A percentile compares a stretch with the other conserved stretches of the same genome.
phyloP scores from a whole-genome alignment of 1,139 yeast genomes.

The Debaryomyces subglobosus region DNA sequence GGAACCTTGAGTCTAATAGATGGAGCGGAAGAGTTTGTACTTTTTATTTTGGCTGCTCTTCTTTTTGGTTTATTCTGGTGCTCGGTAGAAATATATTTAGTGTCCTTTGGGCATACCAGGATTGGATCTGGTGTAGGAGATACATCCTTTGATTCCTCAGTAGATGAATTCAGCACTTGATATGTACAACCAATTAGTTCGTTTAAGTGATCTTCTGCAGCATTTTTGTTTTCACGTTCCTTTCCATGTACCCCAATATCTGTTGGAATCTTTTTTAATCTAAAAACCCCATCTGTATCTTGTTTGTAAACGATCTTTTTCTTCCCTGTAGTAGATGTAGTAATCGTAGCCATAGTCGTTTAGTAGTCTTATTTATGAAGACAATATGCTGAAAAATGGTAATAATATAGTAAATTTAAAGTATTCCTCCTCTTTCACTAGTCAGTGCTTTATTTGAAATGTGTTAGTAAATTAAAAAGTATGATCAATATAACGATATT shows the following conservation, averaged over 20 bases:
- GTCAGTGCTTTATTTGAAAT: not conserved
- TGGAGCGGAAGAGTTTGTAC: not conserved
- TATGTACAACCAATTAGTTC: slow-evolving; percentile 34
- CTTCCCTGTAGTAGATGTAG: slow-evolving; percentile 18
- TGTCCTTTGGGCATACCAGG: not conserved
- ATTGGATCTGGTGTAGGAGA: not conserved
- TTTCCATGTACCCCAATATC: slow-evolving; percentile 12
- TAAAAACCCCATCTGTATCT: slow-evolving; percentile 46
- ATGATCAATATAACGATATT: not conserved
- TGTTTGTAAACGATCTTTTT: slow-evolving; percentile 43
- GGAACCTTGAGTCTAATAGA: not conserved
- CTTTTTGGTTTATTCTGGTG: slow-evolving; percentile 8
- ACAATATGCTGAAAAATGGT: not conserved
- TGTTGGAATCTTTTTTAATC: slow-evolving; percentile 34
- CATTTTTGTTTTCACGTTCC: slow-evolving; percentile 14
- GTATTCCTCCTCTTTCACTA: not conserved
- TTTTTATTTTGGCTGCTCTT: not conserved
- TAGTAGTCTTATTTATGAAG: not conserved
- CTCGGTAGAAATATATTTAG: not conserved
- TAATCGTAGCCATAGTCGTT: slow-evolving; percentile 12
- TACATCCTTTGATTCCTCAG: not conserved
- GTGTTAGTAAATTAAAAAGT: not conserved
- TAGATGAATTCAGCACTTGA: slow-evolving; percentile 19
- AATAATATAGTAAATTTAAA: not conserved
- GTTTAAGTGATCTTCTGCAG: slow-evolving; percentile 33